These are phyloP conservation scores for Kwoniella bestiolae DNA, from an alignment of 768 basidiomycete species.

Conservation along the genomic window DNA sequence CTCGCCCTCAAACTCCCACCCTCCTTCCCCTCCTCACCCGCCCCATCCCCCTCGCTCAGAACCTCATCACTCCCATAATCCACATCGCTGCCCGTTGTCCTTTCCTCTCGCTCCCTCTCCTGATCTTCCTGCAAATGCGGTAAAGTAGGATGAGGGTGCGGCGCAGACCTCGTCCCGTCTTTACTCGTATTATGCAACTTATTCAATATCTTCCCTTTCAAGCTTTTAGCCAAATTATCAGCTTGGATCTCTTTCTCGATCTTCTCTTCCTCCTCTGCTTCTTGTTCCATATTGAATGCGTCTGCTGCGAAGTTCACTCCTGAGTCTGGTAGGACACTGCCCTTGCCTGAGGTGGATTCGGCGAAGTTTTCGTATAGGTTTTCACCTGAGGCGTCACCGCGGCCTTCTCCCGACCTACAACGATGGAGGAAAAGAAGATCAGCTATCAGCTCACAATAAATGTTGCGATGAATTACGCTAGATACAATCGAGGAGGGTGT, in stretches of 20 bases:
- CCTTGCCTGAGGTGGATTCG: slow-evolving; percentile 56
- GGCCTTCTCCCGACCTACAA: slow-evolving; percentile 55
- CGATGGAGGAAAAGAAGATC: background rate
- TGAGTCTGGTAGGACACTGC: slow-evolving; percentile 42
- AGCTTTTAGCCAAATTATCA: slow-evolving; percentile 3
- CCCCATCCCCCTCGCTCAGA: slow-evolving; percentile 15
- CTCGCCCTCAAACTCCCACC: slow-evolving; percentile 18
- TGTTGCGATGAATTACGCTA: too few species aligned
- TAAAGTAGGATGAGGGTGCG: slow-evolving; percentile 6
- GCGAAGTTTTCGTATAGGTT: slow-evolving; percentile 59
- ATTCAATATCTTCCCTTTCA: slow-evolving; percentile 16
- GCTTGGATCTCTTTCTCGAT: slow-evolving; percentile 40
- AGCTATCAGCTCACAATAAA: background rate
- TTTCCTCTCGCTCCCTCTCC: slow-evolving; percentile 62
- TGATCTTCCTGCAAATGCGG: slow-evolving; percentile 17
- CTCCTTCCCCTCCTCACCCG: slow-evolving; percentile 11
- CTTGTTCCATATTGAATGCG: slow-evolving; percentile 48
- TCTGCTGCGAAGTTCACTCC: slow-evolving; percentile 46
- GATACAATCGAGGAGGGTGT: background rate
- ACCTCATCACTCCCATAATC: slow-evolving; percentile 62
- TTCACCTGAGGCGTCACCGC: slow-evolving; percentile 52
- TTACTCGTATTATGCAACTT: slow-evolving; percentile 5
- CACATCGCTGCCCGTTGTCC: slow-evolving; percentile 17
- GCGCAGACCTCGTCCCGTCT: slow-evolving; percentile 36
- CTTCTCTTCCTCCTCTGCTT: slow-evolving; percentile 48